phyloP scores from a whole-genome alignment of 305 asterid genomes.

The Fraxinus angustifolia region DNA sequence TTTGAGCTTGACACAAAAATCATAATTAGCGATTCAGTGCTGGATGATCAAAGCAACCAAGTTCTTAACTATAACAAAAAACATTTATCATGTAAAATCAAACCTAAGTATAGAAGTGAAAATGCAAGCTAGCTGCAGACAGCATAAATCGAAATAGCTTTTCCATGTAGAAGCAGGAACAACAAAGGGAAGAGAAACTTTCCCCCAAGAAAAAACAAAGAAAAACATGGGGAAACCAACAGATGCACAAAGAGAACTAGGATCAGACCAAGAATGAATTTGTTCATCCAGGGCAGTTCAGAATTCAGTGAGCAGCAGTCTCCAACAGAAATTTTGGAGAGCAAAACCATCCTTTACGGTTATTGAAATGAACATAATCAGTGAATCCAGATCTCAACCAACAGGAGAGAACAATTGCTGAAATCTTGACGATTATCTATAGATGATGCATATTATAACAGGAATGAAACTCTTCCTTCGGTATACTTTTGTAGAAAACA shows the following conservation, averaged over 20 bases:
- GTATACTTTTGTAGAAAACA: slow-evolving; percentile 27
- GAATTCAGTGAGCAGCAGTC: slow-evolving; percentile 24
- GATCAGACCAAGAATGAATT: slow-evolving; percentile 3
- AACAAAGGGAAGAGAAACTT: neutral
- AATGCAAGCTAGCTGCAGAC: neutral
- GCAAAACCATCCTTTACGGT: slow-evolving; percentile 1
- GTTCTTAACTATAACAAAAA: neutral
- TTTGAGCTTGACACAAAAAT: neutral
- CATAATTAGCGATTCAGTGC: neutral
- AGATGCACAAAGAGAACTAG: neutral
- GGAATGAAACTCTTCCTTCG: slow-evolving; percentile 35
- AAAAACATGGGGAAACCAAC: neutral
- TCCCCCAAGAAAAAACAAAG: neutral
- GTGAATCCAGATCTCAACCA: slow-evolving; percentile 19
- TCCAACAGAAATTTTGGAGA: slow-evolving; percentile 8
- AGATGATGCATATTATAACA: slow-evolving; percentile 25
- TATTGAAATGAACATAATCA: slow-evolving; percentile 10
- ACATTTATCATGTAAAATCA: neutral
- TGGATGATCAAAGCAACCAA: neutral
- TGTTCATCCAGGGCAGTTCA: slow-evolving; percentile 9
- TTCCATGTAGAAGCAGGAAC: neutral
- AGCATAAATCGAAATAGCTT: neutral
- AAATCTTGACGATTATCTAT: slow-evolving; percentile 33
- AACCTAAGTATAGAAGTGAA: neutral
- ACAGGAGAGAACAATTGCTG: slow-evolving; percentile 25